These are phyloP conservation scores for Akanthomyces lecanii DNA, from an alignment of 2,329 filamentous ascomycete species.

Conservation along the genomic window DNA sequence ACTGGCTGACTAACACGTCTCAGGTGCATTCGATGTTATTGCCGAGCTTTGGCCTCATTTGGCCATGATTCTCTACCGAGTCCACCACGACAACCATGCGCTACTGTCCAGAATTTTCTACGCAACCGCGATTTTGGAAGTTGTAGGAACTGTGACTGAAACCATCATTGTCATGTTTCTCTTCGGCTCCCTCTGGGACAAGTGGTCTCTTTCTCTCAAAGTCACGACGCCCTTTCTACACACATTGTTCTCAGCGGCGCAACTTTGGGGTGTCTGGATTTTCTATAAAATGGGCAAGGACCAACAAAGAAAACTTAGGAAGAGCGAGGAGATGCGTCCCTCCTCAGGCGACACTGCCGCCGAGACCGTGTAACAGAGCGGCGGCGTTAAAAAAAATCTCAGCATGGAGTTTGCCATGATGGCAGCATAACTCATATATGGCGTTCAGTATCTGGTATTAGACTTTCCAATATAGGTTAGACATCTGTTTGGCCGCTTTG, in stretches of 20 bases:
- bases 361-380: background rate
- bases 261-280: constrained; percentile 17
- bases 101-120: constrained; percentile 15
- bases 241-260: constrained; percentile 14
- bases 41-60: constrained; percentile 18
- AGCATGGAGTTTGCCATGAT: background rate
- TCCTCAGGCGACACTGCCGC: constrained; percentile 3
- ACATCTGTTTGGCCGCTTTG: background rate
- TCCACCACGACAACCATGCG: constrained; percentile 5
- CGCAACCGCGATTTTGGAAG: constrained; percentile 10
- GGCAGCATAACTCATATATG: background rate
- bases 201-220: constrained; percentile 14
- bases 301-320: constrained; percentile 2
- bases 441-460: constrained; percentile 6
- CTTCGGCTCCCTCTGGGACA: constrained; percentile 17
- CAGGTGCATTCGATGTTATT: constrained; percentile 17
- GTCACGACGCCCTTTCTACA: constrained; percentile 15
- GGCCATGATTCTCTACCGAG: constrained; percentile 17
- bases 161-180: constrained; percentile 17
- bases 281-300: constrained; percentile 17
- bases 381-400: background rate
- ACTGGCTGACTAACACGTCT: background rate
- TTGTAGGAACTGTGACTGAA: constrained; percentile 12
- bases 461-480: background rate
- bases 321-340: constrained; percentile 12